A percentile compares a stretch with the other conserved stretches of the same genome.
phyloP scores from a whole-genome alignment of 2,329 filamentous ascomycete species.

The Nemania sp. region DNA sequence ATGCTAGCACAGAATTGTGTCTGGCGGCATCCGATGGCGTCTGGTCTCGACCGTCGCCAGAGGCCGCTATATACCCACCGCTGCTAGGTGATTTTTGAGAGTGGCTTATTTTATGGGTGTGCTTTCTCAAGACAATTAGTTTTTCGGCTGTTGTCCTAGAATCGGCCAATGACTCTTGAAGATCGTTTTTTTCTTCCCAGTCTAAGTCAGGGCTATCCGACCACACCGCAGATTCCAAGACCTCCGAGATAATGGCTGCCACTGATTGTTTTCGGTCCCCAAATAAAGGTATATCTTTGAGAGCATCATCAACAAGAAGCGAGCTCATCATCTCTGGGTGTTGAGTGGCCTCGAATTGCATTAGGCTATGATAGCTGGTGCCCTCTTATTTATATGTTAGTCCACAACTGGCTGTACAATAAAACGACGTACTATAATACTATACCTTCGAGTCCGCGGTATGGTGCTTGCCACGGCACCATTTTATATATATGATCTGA shows the following conservation, averaged over 20 bases:
- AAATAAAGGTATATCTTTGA: slow-evolving; percentile 60
- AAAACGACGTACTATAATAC: not conserved
- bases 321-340: slow-evolving; percentile 57
- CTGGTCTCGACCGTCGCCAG: slow-evolving; percentile 35
- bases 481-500: slow-evolving; percentile 62
- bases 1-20: slow-evolving; percentile 43
- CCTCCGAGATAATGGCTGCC: slow-evolving; percentile 46
- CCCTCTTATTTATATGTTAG: slow-evolving; percentile 48
- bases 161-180: slow-evolving; percentile 48
- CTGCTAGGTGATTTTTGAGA: slow-evolving; percentile 22
- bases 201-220: slow-evolving; percentile 43
- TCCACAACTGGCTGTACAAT: not conserved
- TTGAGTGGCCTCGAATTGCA: slow-evolving; percentile 62
- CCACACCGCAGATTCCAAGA: slow-evolving; percentile 43
- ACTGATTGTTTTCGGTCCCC: slow-evolving; percentile 54
- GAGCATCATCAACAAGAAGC: slow-evolving; percentile 55
- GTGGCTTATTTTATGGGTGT: slow-evolving; percentile 34
- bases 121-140: slow-evolving; percentile 50
- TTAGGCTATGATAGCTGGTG: slow-evolving; percentile 56
- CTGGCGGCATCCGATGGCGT: slow-evolving; percentile 44
- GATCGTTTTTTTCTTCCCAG: slow-evolving; percentile 40
- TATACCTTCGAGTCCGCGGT: slow-evolving; percentile 60
- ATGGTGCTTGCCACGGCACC: slow-evolving; percentile 62
- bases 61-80: slow-evolving; percentile 18
- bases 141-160: slow-evolving; percentile 53